These are phyloP conservation scores for Pichia sp. DNA, from an alignment of 1,139 yeast genomes.

Conservation along the genomic window DNA sequence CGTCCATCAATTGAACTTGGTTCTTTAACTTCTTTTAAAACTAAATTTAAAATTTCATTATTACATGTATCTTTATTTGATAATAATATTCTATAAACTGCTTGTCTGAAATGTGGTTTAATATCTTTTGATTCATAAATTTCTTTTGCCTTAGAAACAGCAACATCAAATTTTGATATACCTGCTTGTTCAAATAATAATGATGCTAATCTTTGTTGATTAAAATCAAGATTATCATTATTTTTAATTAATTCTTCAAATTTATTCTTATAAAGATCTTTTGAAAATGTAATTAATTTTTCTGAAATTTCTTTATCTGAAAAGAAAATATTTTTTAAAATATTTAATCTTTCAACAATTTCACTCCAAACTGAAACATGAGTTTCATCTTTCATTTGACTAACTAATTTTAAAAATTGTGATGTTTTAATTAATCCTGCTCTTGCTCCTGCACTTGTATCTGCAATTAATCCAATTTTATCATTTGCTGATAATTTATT, in stretches of 20 bases:
- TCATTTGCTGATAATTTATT: slow-evolving; percentile 48
- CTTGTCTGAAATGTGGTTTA: slow-evolving; percentile 51
- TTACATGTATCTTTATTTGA: slow-evolving; percentile 35
- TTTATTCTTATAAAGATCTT: slow-evolving; percentile 37
- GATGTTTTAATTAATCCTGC: slow-evolving; percentile 52
- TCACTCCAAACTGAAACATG: slow-evolving; percentile 61
- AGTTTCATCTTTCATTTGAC: slow-evolving; percentile 41
- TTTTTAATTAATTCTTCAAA: slow-evolving; percentile 34
- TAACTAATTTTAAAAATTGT: slow-evolving; percentile 41
- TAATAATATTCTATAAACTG: slow-evolving; percentile 49
- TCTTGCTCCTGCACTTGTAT: slow-evolving; percentile 51
- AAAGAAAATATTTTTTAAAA: slow-evolving; percentile 43
- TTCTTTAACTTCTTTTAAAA: slow-evolving; percentile 42
- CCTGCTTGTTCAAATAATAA: slow-evolving; percentile 50
- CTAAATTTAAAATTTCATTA: slow-evolving; percentile 40
- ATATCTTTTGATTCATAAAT: slow-evolving; percentile 35
- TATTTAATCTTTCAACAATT: slow-evolving; percentile 40
- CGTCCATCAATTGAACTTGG: slow-evolving; percentile 63
- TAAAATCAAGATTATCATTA: slow-evolving; percentile 27
- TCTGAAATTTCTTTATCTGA: slow-evolving; percentile 37
- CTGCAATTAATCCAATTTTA: slow-evolving; percentile 63
- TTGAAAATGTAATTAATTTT: slow-evolving; percentile 37
- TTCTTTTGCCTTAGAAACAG: slow-evolving; percentile 40
- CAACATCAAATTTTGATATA: slow-evolving; percentile 40
- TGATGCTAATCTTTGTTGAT: slow-evolving; percentile 46